Base-by-base conservation (phyloP, 441 rosid species). In the Francoa sonchifolia region DNA sequence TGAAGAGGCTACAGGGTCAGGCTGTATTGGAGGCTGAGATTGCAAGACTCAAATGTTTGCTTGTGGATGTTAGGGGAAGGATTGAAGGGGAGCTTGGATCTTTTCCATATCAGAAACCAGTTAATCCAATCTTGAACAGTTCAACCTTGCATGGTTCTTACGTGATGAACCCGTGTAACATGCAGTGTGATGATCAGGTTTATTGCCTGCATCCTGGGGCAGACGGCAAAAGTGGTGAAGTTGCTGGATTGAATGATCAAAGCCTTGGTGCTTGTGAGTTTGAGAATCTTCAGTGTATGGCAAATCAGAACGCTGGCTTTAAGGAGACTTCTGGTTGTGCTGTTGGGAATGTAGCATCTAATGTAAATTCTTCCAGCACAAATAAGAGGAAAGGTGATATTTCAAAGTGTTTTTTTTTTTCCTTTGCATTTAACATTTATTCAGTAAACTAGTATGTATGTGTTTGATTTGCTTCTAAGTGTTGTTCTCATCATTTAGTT, bases 1-100 rank as follows among this genome's bases (percentile, higher is more conserved):
- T 76, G 76, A 90, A 69, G 81, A 76, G 81, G 66, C 63, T 85
- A 69, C 96, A 82, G 58, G 80, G 79, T 45, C 89, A 90, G 52
- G 87, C 83, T 48, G 81, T 65, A 29, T 67, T 90, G 69, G 96
- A 90, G 60, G 84, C 87, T 33, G 98, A 90, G 79, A 52, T 74
- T 33, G 64, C 90, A 0, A 72, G 98, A 76, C 83, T 85, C 6
- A 90, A 90, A 76, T 90, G 96, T 74, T 71, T 89, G 65, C 95
- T 85, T 57, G 98, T 85, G 42, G 98, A 89, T 47, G 66, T 89
- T 17, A 68, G 94, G 35, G 98, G 96, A 23, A 74, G 98, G 58
- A 90, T 90, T 3, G 98, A 90, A 54, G 98, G 98, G 42, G 98
- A 85, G 65, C 82, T 90, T 52, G 98, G 98, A 17, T 55, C 87